Evolutionary conservation across 129 eudicot species (phyloP), one percentile per base, ranked within the genome.

Genomic region (Flaveria ramosissima): DNA sequence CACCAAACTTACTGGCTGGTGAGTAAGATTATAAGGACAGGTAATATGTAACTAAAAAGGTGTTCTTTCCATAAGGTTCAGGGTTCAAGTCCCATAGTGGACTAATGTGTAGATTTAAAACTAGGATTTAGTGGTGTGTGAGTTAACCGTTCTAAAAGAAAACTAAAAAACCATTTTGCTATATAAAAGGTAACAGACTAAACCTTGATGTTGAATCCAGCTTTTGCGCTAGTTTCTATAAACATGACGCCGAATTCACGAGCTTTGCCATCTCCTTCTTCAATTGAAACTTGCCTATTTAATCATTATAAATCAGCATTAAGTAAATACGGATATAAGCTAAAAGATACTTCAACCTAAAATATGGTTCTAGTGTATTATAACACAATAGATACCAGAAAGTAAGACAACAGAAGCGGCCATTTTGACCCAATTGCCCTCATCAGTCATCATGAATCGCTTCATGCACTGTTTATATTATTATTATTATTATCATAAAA

Each of bases 161-260:
- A 36, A 36, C 41, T 36, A 36, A 36, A 36, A 1, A 39, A 66
- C 39, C 51, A 41, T 41, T 66, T 66, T 66, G 41, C 16, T 55
- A 63, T 32, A 66, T 39, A n/a, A 64, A 61, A 60, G 78, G 70
- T 41, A 21, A 74, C 7, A 3, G 43, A 51, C 21, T 9, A 50
- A 51, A 89, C 95, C 97, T 91, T 91, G 68, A 91, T 85, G 70
- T 91, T 91, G 77, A 93, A 93, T 48, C 92, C 98, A 39, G 92
- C 95, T 86, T 90, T 93, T 19, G 97, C 98, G 73, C 98, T 90
- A 41, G 98, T 93, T 78, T 93, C 98, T 65, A 90, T 85, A 74
- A 90, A 93, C 89, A 93, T 86, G 65, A 91, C 80, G 21, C 94
- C 90, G 24, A 60, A 42, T 56, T 91, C 92, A 56, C 90, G 92